Evolutionary conservation across 1,284 basidiomycete genomes (phyloP), one percentile per base, ranked within the genome.

Genomic region (Ceratobasidium sp.): DNA sequence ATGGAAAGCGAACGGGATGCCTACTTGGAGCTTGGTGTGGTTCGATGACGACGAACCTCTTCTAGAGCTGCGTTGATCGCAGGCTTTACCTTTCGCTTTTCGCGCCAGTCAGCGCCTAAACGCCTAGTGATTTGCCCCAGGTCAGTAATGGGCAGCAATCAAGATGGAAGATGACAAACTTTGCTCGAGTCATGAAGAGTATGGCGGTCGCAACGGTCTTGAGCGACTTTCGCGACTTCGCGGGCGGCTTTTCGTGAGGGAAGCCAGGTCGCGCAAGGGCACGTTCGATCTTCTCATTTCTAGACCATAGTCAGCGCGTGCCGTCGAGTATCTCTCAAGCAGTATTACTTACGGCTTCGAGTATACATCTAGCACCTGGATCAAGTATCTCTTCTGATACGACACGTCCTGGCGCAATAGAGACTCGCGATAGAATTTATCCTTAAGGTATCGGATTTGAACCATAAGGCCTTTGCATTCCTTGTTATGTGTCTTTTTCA

Each of bases 401-500:
- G 86, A 84, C 55, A 98, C 83, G 76, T 91, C 90, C 71, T 85
- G 85, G n/a, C 96, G 87, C 81, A 97, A 87, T 0, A 86, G 85
- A 26, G 89, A 88, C 81, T 99, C 97, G 39, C 97, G 86, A 0
- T 88, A 91, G 80, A 92, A 96, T 79, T 94, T 94, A 58, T 92
- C 91, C 80, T 98, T 97, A 75, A 98, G 86, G 81, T 98, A 98
- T 59, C 87, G 87, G 75, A 98, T 96, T 79, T 97, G 92, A 2
- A 93, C 86, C 72, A 96, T 86, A 23, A 96, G 83, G 14, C 94
- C 94, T 79, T 95, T 94, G 82, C 91, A 92, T 80, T 96, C 94
- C 74, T 88, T 87, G 73, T 90, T 92, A 79, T 96, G 93, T 78
- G 89, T 87, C 2, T 82, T 75, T 76, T 86, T 89, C 75, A 95